Evolutionary conservation across 2,329 filamentous ascomycete genomes (phyloP).

Genomic region (Passalora sequoiae): DNA sequence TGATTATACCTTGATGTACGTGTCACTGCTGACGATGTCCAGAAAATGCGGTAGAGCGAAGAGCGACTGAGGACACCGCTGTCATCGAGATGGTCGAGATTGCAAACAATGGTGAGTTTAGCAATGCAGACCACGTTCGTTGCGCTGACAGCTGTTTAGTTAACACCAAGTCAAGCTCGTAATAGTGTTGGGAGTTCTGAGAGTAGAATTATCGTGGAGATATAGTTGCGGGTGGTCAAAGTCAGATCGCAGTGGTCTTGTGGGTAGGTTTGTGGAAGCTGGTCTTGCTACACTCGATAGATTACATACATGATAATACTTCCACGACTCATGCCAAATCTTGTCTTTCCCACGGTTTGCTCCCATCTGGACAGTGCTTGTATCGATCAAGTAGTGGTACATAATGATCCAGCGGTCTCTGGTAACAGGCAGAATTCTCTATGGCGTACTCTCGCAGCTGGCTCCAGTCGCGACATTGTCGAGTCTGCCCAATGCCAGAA

Average conservation of each 20-base stretch:
- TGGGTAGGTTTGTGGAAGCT: not conserved
- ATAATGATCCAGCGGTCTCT: slow-evolving; percentile 3
- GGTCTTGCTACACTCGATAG: not conserved
- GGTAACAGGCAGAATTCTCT: slow-evolving; percentile 8
- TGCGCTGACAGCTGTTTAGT: not conserved
- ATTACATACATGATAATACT: not conserved
- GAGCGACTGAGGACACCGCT: not conserved
- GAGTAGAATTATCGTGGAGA: not conserved
- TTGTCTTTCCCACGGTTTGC: slow-evolving; percentile 1
- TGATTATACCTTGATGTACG: not conserved
- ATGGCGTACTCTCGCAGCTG: slow-evolving; percentile 1
- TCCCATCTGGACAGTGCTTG: slow-evolving; percentile 7
- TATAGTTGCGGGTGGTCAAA: too few relatives aligned
- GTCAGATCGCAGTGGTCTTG: too few relatives aligned
- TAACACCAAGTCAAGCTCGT: not conserved
- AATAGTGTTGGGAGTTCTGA: not conserved
- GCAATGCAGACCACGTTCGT: too few relatives aligned
- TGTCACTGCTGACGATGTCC: not conserved
- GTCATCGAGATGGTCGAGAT: slow-evolving; percentile 4
- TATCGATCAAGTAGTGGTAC: slow-evolving; percentile 5
- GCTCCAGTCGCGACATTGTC: not conserved
- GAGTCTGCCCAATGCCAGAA: not conserved
- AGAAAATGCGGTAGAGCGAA: not conserved
- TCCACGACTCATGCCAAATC: not conserved
- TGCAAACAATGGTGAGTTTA: slow-evolving; percentile 2